Conservation (phyloP, 2,329 filamentous ascomycete species). For the Alternaria metachromatica region DNA sequence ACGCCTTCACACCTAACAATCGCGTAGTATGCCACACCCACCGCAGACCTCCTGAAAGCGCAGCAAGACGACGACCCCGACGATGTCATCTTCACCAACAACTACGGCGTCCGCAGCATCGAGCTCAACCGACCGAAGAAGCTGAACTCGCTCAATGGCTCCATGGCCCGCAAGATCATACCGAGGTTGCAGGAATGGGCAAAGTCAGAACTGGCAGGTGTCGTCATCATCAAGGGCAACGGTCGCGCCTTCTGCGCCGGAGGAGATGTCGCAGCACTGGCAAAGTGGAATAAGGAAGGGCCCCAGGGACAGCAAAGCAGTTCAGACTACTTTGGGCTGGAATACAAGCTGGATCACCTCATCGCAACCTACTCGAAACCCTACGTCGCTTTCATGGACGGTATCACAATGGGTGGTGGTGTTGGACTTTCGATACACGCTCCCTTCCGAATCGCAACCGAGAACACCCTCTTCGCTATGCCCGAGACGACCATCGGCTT, state of each 20-base stretch:
- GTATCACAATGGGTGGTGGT: slow-evolving; percentile 97
- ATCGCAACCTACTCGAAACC: slow-evolving; percentile 95
- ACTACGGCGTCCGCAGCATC: slow-evolving; percentile 88
- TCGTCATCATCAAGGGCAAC: slow-evolving; percentile 89
- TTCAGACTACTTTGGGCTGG: slow-evolving; percentile 85
- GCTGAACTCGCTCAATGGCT: slow-evolving; percentile 89
- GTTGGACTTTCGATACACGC: slow-evolving; percentile 94
- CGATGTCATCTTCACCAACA: slow-evolving; percentile 90
- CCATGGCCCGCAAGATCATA: slow-evolving; percentile 94
- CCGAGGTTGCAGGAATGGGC: slow-evolving; percentile 91
- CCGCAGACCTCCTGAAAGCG: slow-evolving; percentile 56
- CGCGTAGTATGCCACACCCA: slow-evolving; percentile 46
- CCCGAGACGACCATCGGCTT: slow-evolving; percentile 98
- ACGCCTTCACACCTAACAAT: slow-evolving; percentile 13
- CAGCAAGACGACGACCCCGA: slow-evolving; percentile 75
- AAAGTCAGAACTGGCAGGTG: slow-evolving; percentile 91
- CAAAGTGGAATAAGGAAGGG: slow-evolving; percentile 72
- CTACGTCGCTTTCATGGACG: slow-evolving; percentile 95
- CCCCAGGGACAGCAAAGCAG: slow-evolving; percentile 75
- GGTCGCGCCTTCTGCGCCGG: slow-evolving; percentile 91
- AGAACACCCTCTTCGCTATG: slow-evolving; percentile 96
- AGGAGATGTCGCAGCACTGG: slow-evolving; percentile 85
- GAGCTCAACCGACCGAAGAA: slow-evolving; percentile 94
- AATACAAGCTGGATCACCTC: slow-evolving; percentile 95
- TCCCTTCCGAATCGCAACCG: slow-evolving; percentile 94